Conservation (phyloP, 176 grass and related monocot genomes). For the Secale cereale region DNA sequence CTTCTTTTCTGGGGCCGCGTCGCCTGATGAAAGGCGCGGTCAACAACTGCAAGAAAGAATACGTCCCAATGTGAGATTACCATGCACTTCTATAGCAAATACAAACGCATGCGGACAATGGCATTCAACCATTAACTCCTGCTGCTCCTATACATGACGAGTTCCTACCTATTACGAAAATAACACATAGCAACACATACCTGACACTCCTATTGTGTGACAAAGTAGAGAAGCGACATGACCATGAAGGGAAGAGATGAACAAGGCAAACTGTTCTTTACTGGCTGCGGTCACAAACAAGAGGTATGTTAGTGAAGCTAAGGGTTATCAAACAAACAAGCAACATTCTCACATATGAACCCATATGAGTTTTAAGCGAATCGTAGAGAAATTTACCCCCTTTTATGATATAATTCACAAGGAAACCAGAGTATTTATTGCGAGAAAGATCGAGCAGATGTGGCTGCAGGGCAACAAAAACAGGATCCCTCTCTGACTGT, state of each 20-base stretch:
- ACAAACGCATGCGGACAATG: background rate
- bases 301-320: constrained; percentile 11
- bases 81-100: constrained; percentile 1
- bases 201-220: constrained; percentile 69
- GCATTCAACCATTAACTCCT: background rate
- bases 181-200: constrained; percentile 29
- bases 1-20: constrained; percentile 66
- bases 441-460: constrained; percentile 64
- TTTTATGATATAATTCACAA: constrained; percentile 87
- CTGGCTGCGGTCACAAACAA: constrained; percentile 48
- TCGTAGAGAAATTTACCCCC: constrained; percentile 39
- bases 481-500: constrained; percentile 65
- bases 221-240: constrained; percentile 66
- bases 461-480: constrained; percentile 65
- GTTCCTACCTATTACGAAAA: background rate
- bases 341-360: background rate
- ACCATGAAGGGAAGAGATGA: constrained; percentile 83
- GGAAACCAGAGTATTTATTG: constrained; percentile 78
- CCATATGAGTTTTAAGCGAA: background rate
- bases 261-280: constrained; percentile 79
- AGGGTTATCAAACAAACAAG: background rate
- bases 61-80: constrained; percentile 15
- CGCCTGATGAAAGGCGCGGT: constrained; percentile 61
- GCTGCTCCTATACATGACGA: background rate
- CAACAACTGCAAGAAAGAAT: constrained; percentile 61